A percentile compares a stretch with the other conserved stretches of the same genome.
These are phyloP conservation scores for Pinus albicaulis DNA, from an alignment of 75 land plant species.

Conservation along the genomic window DNA sequence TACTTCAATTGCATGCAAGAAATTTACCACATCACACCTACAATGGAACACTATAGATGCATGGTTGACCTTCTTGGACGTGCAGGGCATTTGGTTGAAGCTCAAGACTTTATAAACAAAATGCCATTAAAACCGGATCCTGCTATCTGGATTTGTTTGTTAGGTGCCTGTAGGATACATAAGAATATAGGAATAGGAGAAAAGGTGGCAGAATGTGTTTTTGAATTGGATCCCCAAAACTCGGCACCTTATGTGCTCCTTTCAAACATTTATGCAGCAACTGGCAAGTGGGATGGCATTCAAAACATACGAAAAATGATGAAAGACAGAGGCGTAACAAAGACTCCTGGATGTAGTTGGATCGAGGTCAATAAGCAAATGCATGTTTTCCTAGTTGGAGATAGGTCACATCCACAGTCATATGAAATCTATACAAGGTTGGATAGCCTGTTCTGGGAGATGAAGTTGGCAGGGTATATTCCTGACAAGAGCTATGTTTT, in stretches of 20 bases:
- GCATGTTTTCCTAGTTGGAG: not conserved
- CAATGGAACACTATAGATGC: not conserved
- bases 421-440: not conserved
- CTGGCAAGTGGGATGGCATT: not conserved
- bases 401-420: not conserved
- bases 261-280: not conserved
- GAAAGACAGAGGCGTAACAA: not conserved
- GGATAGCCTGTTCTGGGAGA: constrained; percentile 1
- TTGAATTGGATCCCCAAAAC: not conserved
- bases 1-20: constrained; percentile 12
- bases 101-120: not conserved
- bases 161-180: not conserved
- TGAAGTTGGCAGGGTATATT: too few relatives aligned
- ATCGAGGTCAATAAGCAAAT: not conserved
- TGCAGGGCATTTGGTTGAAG: constrained; percentile 6
- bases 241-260: not conserved
- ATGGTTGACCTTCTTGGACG: constrained; percentile 16
- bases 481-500: too few relatives aligned
- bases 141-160: constrained; percentile 2
- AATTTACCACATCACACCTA: not conserved
- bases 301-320: not conserved
- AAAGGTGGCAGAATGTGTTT: not conserved
- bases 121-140: not conserved
- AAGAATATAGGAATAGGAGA: not conserved
- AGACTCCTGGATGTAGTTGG: not conserved